Base-by-base conservation (phyloP, 2,329 filamentous ascomycete species). In the Cryoendolithus antarcticus region DNA sequence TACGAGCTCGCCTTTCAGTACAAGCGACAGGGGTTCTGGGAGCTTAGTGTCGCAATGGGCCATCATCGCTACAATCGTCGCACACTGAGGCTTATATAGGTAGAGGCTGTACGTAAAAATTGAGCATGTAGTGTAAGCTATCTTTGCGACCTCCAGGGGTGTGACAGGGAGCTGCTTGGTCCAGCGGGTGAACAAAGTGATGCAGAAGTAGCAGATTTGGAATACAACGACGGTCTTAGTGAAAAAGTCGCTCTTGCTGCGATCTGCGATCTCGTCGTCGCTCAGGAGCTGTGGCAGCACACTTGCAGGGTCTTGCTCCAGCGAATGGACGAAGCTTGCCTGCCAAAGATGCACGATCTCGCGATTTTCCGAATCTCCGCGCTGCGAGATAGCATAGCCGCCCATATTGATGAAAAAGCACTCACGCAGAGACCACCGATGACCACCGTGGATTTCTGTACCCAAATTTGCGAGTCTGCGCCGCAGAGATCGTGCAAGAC, bases 191-290 rank as follows among this genome's bases (percentile, higher is more conserved):
- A 37, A n/a, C 12, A 27, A 30, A n/a, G 15, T 30, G 3, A 30
- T 29, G 35, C 27, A 39, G 34, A 45, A 45, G 30, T 43, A 43
- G 11, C 21, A 10, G 8, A 44, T 32, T 15, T 43, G 43, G 2
- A 37, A 9, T 10, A 40, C 29, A 4, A 34, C 31, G 12, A 45
- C 30, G 3, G 9, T 28, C 43, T 64, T 65, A 6, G 61, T 51
- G 4, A 64, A 40, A 1, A 41, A 44, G 21, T 63, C 52, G 2
- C 55, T 56, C 39, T 66, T 66, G 45, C 58, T 64, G 15, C 59
- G 58, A 30, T 65, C 61, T 33, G 47, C 37, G 4, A 64, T 59
- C 7, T 53, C 41, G 10, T 48, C 44, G 12, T 34, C 39, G 33
- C 12, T 44, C 2, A 34, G 37, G 32, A 40, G 37, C 1, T 31